Evolutionary conservation across 768 basidiomycete species (phyloP), one percentile per base, ranked within the genome.

Genomic region (Boletus rex-veris): DNA sequence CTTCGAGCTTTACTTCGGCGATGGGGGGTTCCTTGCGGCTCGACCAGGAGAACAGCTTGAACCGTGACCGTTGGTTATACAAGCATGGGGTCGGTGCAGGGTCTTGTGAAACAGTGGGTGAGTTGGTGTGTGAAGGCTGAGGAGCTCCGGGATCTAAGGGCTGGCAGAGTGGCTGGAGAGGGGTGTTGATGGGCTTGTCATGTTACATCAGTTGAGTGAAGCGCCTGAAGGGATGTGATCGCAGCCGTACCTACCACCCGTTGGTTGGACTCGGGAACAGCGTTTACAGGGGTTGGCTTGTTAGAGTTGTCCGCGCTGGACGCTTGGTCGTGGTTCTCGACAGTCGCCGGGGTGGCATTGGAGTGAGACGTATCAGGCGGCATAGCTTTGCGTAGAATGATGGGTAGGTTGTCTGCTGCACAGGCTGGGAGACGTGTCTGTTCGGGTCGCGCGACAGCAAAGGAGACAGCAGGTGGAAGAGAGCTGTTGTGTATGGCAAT

Each of bases 401-500:
- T 41, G 37, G 75, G 77, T 39, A 78, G 57, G 45, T 63, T 70
- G 37, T 71, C 68, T 19, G 65, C 64, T 24, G 75, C 77, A 19
- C 74, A 71, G 19, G 68, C 63, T 18, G 71, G 59, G 4, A 71
- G 68, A 7, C 70, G 65, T 54, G 73, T 73, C 53, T 73, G 78
- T 55, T 79, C 71, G 2, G 79, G 74, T 65, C 75, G 72, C 24
- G 76, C 80, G 54, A 75, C 63, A 2, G 78, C 72, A 30, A 75
- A 61, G 3, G 77, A 76, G 18, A 78, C 55, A 15, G 60, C 49
- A 8, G 67, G 63, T 37, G 61, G 60, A 24, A 68, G 48, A 30
- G 60, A 41, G 12, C 57, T 66, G 54, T 63, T 71, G 53, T 28
- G 55, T 24, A 62, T 59, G 3, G 42, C 15, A 26, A 69, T 55